These are phyloP conservation scores for Malus asiatica DNA, from an alignment of 306 rosid species.

Conservation along the genomic window DNA sequence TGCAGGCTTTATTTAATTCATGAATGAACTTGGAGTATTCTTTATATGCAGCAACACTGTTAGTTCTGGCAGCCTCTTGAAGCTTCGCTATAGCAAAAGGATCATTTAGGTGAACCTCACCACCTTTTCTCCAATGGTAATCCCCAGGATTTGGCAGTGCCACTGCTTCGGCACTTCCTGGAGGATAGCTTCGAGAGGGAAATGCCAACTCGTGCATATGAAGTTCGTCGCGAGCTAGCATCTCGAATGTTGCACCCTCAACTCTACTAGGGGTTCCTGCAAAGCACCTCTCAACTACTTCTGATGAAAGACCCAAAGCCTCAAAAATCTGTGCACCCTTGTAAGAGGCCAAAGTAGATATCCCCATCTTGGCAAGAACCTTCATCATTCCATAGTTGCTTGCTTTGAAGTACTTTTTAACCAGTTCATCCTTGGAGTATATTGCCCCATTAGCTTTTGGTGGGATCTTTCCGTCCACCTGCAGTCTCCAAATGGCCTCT, in stretches of 20 bases:
- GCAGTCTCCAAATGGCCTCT: constrained; percentile 91
- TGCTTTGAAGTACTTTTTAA: constrained; percentile 80
- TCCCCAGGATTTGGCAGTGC: constrained; percentile 97
- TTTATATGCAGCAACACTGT: constrained; percentile 79
- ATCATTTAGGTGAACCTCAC: constrained; percentile 93
- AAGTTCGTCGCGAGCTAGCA: constrained; percentile 75
- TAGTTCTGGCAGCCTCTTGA: constrained; percentile 94
- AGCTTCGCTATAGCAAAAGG: constrained; percentile 91
- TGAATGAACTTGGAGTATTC: constrained; percentile 86
- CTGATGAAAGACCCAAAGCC: constrained; percentile 93
- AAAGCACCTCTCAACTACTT: constrained; percentile 88
- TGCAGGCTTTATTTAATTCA: constrained; percentile 80
- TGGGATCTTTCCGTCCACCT: constrained; percentile 93
- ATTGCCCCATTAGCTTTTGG: constrained; percentile 64
- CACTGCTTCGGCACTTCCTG: constrained; percentile 88
- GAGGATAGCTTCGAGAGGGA: constrained; percentile 69
- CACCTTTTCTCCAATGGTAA: constrained; percentile 99
- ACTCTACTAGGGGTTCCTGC: constrained; percentile 98
- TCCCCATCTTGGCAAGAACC: constrained; percentile 99
- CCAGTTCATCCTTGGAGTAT: constrained; percentile 66
- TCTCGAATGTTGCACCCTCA: constrained; percentile 95
- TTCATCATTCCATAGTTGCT: constrained; percentile 97
- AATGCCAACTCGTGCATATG: constrained; percentile 80
- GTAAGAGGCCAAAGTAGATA: constrained; percentile 96
- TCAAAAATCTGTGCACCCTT: constrained; percentile 99